Conservation (phyloP, 2,329 filamentous ascomycete genomes). For the Coniochaeta sp. region DNA sequence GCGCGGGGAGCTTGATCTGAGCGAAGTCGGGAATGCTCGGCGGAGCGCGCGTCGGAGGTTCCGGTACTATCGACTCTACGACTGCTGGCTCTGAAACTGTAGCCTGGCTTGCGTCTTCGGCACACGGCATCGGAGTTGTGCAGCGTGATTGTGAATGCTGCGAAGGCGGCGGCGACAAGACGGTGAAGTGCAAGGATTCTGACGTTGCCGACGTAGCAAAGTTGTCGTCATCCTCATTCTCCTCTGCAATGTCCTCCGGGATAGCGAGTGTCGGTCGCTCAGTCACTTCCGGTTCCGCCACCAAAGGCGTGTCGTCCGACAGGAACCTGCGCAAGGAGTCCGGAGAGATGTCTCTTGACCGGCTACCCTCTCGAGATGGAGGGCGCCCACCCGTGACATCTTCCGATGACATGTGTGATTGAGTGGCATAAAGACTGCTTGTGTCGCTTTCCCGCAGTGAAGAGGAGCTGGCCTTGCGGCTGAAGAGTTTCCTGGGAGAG, state of each 20-base stretch:
- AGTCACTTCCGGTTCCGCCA: constrained; percentile 21
- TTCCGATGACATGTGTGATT: constrained; percentile 15
- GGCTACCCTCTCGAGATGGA: constrained; percentile 18
- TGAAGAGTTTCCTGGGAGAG: constrained; percentile 39
- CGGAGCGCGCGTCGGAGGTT: constrained; percentile 9
- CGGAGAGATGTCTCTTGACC: constrained; percentile 46
- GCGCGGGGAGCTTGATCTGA: constrained; percentile 17
- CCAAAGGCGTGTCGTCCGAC: constrained; percentile 33
- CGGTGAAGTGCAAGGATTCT: constrained; percentile 28
- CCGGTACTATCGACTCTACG: constrained; percentile 11
- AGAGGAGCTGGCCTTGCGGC: constrained; percentile 27
- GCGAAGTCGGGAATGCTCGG: constrained; percentile 9
- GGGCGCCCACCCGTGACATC: constrained; percentile 18
- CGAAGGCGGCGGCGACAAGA: constrained; percentile 46
- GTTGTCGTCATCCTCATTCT: constrained; percentile 53
- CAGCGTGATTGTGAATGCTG: constrained; percentile 27
- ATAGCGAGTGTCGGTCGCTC: constrained; percentile 29
- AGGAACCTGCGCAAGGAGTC: constrained; percentile 46
- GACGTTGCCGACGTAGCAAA: constrained; percentile 46
- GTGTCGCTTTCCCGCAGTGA: constrained; percentile 22
- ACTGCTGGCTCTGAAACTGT: neutral
- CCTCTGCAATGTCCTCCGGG: constrained; percentile 39
- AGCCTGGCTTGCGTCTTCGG: neutral
- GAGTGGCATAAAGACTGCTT: constrained; percentile 19
- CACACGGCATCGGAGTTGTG: neutral